These are phyloP conservation scores for Termitomyces sp. DNA, from an alignment of 768 basidiomycete genomes.

Conservation along the genomic window DNA sequence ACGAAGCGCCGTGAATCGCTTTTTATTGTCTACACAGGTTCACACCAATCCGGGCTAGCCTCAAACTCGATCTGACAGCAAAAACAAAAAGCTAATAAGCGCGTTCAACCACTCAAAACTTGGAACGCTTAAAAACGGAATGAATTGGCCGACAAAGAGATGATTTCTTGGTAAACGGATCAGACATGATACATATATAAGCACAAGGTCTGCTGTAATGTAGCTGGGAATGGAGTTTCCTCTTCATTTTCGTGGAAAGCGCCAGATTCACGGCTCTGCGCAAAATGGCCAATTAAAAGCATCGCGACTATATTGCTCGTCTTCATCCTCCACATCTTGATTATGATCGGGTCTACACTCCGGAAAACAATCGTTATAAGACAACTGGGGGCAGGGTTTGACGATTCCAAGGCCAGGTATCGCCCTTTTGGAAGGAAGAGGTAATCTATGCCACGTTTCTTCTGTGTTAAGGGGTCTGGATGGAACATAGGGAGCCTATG, in stretches of 20 bases:
- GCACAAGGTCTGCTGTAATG: too few relatives aligned
- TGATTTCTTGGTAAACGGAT: not conserved
- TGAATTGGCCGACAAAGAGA: too few relatives aligned
- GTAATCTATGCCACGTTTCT: constrained; percentile 33
- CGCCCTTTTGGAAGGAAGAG: constrained; percentile 30
- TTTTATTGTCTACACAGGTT: too few relatives aligned
- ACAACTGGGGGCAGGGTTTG: constrained; percentile 28
- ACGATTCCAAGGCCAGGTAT: constrained; percentile 38
- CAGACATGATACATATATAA: too few relatives aligned
- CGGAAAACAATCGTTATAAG: constrained; percentile 34
- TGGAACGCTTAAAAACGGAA: too few relatives aligned
- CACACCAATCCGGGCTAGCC: too few relatives aligned
- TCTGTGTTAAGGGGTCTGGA: constrained; percentile 15
- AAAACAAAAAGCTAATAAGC: too few relatives aligned
- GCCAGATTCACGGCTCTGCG: not conserved
- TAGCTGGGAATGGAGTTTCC: too few relatives aligned
- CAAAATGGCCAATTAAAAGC: not conserved
- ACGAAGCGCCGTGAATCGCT: too few relatives aligned
- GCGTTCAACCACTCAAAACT: too few relatives aligned
- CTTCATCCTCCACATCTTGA: not conserved
- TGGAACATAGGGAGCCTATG: constrained; percentile 41
- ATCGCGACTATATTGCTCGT: not conserved
- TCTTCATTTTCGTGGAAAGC: too few relatives aligned
- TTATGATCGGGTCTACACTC: not conserved
- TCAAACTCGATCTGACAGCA: too few relatives aligned